Evolutionary conservation across 1,284 basidiomycete genomes (phyloP).

Genomic region (Melampsora americana): DNA sequence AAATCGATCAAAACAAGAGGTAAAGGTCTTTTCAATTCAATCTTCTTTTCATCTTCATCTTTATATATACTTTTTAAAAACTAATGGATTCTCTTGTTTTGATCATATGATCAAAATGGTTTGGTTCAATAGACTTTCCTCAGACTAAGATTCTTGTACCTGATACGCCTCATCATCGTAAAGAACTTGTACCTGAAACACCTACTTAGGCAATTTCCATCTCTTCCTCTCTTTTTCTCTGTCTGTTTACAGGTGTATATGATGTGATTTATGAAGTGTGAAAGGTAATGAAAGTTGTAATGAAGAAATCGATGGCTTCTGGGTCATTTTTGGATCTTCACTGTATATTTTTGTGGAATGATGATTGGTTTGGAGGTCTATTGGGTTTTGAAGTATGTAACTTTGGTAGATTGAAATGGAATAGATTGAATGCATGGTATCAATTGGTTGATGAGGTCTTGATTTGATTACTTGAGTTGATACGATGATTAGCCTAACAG

Average conservation of each 20-base stretch:
- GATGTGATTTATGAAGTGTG: background rate
- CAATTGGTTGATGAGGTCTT: too few species aligned
- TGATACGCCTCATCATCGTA: constrained; percentile 23
- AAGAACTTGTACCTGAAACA: too few species aligned
- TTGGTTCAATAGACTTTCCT: background rate
- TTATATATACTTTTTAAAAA: background rate
- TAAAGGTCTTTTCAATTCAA: background rate
- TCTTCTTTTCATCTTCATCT: background rate
- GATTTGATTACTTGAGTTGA: too few species aligned
- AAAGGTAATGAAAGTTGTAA: background rate
- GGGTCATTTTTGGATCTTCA: too few species aligned
- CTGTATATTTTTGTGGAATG: background rate
- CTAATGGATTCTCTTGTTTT: background rate
- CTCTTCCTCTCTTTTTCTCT: background rate
- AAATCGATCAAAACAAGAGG: constrained; percentile 12
- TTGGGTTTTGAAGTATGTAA: background rate
- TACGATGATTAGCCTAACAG: too few species aligned
- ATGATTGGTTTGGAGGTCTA: background rate
- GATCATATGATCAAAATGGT: too few species aligned
- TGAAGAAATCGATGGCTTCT: too few species aligned
- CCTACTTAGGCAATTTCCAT: background rate
- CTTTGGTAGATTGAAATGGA: background rate
- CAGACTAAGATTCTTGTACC: constrained; percentile 10
- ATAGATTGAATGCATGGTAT: too few species aligned
- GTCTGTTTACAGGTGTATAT: too few species aligned